A percentile compares a stretch with the other conserved stretches of the same genome.
Conservation (phyloP, 2,329 filamentous ascomycete species). For the Apiospora saccharicola region DNA sequence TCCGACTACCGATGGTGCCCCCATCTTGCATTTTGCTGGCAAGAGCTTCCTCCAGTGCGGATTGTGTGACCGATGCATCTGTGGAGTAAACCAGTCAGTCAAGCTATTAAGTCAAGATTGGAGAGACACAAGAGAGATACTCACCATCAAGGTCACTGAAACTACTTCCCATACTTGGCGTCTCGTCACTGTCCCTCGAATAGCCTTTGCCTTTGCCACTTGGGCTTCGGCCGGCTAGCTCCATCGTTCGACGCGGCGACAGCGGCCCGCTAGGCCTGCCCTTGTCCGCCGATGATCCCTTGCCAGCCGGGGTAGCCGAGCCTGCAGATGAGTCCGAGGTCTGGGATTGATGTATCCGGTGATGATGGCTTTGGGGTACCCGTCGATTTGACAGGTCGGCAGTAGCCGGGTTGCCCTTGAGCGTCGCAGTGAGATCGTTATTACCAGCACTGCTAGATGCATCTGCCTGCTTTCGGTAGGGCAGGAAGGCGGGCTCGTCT, state of each 20-base stretch:
- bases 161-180: conserved; percentile 83
- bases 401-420: conserved; percentile 51
- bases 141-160: conserved; percentile 84
- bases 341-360: conserved; percentile 55
- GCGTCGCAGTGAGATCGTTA: conserved; percentile 60
- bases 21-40: conserved; percentile 75
- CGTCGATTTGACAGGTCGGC: conserved; percentile 44
- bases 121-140: conserved; percentile 28
- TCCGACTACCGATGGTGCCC: conserved; percentile 62
- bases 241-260: conserved; percentile 66
- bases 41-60: conserved; percentile 79
- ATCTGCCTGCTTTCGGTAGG: conserved; percentile 46
- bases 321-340: conserved; percentile 70
- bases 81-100: conserved; percentile 22
- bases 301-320: conserved; percentile 53
- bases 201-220: conserved; percentile 56
- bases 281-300: conserved; percentile 42
- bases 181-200: conserved; percentile 73
- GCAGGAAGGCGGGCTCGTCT: conserved; percentile 65
- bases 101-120: conserved; percentile 26
- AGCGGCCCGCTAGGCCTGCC: conserved; percentile 52
- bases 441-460: conserved; percentile 35
- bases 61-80: conserved; percentile 84
- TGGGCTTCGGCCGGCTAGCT: conserved; percentile 64
- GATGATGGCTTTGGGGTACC: conserved; percentile 37